Evolutionary conservation across 306 rosid species (phyloP).

Genomic region (Castanea crenata): DNA sequence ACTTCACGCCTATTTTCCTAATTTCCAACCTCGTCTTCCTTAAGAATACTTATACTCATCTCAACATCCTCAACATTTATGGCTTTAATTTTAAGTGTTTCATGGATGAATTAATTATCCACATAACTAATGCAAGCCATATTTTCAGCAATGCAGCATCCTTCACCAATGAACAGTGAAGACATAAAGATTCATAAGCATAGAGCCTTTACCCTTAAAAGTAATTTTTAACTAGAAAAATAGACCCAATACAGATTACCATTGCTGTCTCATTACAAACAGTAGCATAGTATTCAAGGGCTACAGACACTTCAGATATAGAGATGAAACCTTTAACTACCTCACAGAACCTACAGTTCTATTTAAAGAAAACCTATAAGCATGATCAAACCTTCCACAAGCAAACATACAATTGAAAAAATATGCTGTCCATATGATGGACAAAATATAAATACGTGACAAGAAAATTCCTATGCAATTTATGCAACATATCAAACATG

Average conservation of each 20-base stretch:
- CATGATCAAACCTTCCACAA: neutral
- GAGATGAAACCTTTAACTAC: neutral
- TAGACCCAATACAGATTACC: neutral
- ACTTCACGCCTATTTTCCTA: neutral
- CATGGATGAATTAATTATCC: neutral
- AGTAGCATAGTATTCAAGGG: neutral
- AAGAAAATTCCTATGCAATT: neutral
- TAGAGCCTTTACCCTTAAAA: neutral
- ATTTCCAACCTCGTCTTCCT: neutral
- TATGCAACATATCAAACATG: neutral
- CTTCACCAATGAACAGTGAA: constrained; percentile 2
- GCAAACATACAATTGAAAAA: neutral
- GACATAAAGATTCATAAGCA: neutral
- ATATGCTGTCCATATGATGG: neutral
- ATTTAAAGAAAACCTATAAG: neutral
- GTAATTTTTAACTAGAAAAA: neutral
- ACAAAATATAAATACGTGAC: neutral
- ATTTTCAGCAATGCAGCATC: neutral
- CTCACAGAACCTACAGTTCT: neutral
- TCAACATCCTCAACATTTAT: neutral
- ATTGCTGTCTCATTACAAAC: neutral
- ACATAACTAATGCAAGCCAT: neutral
- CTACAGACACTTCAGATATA: neutral
- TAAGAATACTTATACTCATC: neutral
- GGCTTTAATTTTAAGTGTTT: neutral